These are phyloP conservation scores for Cryphonectria parasitica DNA, from an alignment of 2,329 filamentous ascomycete genomes.

Conservation along the genomic window DNA sequence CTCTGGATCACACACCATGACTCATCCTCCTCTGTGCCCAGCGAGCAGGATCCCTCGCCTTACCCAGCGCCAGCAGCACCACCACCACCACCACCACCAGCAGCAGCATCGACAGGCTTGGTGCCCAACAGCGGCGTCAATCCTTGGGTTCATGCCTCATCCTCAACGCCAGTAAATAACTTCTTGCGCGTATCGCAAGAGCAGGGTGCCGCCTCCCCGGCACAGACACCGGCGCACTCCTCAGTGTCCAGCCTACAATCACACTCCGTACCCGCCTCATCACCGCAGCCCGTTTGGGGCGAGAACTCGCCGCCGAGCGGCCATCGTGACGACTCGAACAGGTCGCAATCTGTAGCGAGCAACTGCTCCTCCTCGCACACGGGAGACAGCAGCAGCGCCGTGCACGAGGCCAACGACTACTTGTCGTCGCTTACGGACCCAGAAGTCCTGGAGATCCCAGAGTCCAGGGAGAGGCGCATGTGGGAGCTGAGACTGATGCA, in stretches of 20 bases:
- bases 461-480: slow-evolving; percentile 41
- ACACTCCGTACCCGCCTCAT: not conserved
- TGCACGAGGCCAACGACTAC: slow-evolving; percentile 32
- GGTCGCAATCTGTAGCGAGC: slow-evolving; percentile 16
- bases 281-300: slow-evolving; percentile 2
- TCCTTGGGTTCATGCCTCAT: not conserved
- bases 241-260: slow-evolving; percentile 9
- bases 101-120: not conserved
- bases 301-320: slow-evolving; percentile 9
- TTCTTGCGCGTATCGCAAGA: slow-evolving; percentile 10
- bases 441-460: slow-evolving; percentile 37
- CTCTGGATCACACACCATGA: slow-evolving; percentile 22
- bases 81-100: no score
- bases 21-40: slow-evolving; percentile 33
- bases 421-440: slow-evolving; percentile 25
- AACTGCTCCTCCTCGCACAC: slow-evolving; percentile 12
- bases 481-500: slow-evolving; percentile 44
- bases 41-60: slow-evolving; percentile 31
- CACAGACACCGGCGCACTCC: slow-evolving; percentile 1
- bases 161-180: not conserved
- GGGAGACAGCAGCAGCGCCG: slow-evolving; percentile 10
- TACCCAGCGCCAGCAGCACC: slow-evolving; percentile 11
- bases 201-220: slow-evolving; percentile 2
- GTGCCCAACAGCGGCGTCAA: slow-evolving; percentile 2
- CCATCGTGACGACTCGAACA: not conserved